phyloP scores from a whole-genome alignment of 2,329 filamentous ascomycete genomes.

The Penicillium sp. region DNA sequence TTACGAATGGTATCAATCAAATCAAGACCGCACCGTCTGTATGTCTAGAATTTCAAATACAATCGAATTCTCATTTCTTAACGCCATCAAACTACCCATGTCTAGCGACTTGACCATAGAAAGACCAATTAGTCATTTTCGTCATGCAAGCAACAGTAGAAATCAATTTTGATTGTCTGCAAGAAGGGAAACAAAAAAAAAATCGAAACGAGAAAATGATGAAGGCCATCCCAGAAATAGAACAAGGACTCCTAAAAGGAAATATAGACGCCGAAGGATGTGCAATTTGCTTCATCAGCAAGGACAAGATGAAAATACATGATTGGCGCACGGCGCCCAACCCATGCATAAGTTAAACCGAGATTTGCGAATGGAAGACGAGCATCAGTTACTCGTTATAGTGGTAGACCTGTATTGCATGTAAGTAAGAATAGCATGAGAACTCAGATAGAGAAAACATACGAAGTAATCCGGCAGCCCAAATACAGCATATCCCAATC shows the following conservation, averaged over 20 bases:
- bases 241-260: background rate
- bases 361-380: background rate
- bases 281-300: background rate
- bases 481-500: slow-evolving; percentile 79
- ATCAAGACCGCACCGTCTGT: background rate
- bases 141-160: background rate
- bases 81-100: background rate
- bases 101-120: background rate
- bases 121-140: background rate
- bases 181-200: background rate
- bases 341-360: slow-evolving; percentile 1
- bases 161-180: background rate
- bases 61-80: background rate
- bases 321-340: slow-evolving; percentile 15
- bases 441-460: slow-evolving; percentile 34
- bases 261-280: slow-evolving; percentile 7
- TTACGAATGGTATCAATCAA: background rate
- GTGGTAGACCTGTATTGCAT: slow-evolving; percentile 69
- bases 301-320: background rate
- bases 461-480: slow-evolving; percentile 98
- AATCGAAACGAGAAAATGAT: background rate
- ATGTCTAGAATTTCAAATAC: background rate
- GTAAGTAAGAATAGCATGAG: slow-evolving; percentile 8
- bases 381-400: slow-evolving; percentile 70
- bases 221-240: background rate